Conservation (phyloP, 129 eudicot genomes). For the Flaveria sonorensis region DNA sequence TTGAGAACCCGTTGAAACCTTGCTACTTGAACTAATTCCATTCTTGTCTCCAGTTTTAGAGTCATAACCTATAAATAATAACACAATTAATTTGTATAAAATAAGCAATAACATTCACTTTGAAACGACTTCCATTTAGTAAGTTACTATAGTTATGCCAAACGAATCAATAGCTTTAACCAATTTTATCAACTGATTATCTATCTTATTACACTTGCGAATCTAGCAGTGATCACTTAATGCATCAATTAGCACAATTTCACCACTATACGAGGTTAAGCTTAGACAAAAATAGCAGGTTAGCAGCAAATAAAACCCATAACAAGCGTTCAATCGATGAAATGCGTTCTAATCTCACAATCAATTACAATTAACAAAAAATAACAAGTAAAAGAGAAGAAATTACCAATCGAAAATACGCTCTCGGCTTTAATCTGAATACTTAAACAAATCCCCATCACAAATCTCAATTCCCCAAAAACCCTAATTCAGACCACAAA, state of each 20-base stretch:
- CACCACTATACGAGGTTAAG: not conserved
- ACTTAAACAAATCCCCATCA: conserved; percentile 85
- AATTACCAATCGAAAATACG: conserved; percentile 48
- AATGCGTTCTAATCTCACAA: not conserved
- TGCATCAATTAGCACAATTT: not conserved
- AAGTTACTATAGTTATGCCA: conserved; percentile 4
- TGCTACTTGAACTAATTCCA: conserved; percentile 57
- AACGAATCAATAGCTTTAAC: not conserved
- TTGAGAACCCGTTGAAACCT: conserved; percentile 54
- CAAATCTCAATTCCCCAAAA: conserved; percentile 15
- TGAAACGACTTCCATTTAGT: not conserved
- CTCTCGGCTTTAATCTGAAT: conserved; percentile 65
- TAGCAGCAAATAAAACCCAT: conserved; percentile 8
- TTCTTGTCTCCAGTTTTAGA: conserved; percentile 51
- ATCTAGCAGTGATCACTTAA: too few species aligned
- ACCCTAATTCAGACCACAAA: conserved; percentile 15
- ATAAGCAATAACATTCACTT: conserved; percentile 1
- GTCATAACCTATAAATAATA: conserved; percentile 34
- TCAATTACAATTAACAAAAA: conserved; percentile 22
- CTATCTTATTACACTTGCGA: not conserved
- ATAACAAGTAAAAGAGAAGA: not conserved
- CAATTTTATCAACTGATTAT: not conserved
- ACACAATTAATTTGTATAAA: conserved; percentile 5
- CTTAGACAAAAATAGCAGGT: too few species aligned
- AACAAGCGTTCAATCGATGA: not conserved